phyloP scores from a whole-genome alignment of 2,329 filamentous ascomycete species.

The Colletotrichum orchidophilum region DNA sequence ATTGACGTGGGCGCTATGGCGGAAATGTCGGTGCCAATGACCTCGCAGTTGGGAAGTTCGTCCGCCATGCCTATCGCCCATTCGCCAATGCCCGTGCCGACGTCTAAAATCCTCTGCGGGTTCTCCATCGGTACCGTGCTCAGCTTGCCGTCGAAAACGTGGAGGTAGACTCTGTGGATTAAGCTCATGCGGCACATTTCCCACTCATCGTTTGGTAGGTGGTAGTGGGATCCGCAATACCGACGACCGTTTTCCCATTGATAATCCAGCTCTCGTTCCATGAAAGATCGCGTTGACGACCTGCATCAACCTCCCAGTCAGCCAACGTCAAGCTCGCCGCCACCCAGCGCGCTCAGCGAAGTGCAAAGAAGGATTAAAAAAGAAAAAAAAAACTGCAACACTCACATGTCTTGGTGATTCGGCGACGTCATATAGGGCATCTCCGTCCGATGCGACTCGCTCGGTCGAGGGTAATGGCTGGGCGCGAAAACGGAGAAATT shows the following conservation, averaged over 20 bases:
- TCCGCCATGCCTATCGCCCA: constrained; percentile 64
- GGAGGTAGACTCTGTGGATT: constrained; percentile 70
- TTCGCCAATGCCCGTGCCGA: constrained; percentile 67
- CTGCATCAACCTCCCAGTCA: constrained; percentile 38
- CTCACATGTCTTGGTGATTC: constrained; percentile 53
- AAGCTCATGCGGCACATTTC: constrained; percentile 72
- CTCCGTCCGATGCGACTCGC: constrained; percentile 46
- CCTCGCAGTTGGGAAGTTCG: constrained; percentile 61
- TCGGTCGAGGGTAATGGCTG: constrained; percentile 50
- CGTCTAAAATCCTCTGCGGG: constrained; percentile 59
- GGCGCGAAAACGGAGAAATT: constrained; percentile 55
- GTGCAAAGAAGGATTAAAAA: not conserved
- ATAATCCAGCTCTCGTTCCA: constrained; percentile 62
- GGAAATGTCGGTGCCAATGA: constrained; percentile 67
- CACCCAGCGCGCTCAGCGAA: not conserved
- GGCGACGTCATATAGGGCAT: constrained; percentile 43
- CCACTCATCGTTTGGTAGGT: constrained; percentile 72
- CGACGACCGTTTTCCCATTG: constrained; percentile 69
- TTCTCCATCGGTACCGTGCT: constrained; percentile 53
- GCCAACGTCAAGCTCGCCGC: constrained; percentile 34
- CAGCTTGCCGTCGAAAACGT: constrained; percentile 55
- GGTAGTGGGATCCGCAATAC: constrained; percentile 67
- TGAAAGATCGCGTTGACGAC: constrained; percentile 58
- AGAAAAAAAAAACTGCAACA: constrained; percentile 16
- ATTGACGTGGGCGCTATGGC: constrained; percentile 66